Percentiles rank a stretch among this genome's conserved stretches.
Conservation (phyloP, 2,329 filamentous ascomycete genomes). For the Huntiella decipiens region DNA sequence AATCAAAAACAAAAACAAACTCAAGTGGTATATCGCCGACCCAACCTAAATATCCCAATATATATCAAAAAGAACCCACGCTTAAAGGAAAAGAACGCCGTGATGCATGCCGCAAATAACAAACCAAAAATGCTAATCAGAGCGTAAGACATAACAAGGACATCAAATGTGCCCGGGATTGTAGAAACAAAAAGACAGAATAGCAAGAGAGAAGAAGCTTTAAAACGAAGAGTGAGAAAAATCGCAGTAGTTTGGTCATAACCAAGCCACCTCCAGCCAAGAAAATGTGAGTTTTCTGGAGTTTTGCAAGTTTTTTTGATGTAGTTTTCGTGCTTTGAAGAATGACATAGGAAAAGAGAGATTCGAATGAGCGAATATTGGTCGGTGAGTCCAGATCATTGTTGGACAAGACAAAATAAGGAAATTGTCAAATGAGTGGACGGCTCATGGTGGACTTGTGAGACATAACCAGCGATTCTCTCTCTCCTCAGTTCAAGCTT, state of each 20-base stretch:
- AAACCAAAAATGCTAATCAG: no score
- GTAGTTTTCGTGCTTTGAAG: constrained; percentile 7
- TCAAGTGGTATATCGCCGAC: no score
- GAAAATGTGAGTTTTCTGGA: background rate
- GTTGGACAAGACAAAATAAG: background rate
- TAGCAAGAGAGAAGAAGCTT: background rate
- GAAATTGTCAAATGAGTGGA: constrained; percentile 5
- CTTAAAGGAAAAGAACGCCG: no score
- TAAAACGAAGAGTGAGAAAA: background rate
- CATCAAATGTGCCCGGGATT: background rate
- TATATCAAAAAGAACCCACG: no score
- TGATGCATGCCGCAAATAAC: no score
- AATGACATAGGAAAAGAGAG: constrained; percentile 14
- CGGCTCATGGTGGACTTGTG: background rate
- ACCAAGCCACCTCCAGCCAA: constrained; percentile 4
- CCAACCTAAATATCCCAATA: no score
- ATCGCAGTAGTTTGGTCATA: background rate
- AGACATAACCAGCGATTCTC: no score
- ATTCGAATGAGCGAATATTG: constrained; percentile 18
- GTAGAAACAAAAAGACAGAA: background rate
- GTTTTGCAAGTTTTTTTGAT: constrained; percentile 6
- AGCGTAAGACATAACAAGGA: no score
- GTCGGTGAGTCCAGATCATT: constrained; percentile 4
- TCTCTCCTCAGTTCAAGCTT: background rate
- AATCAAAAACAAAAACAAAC: no score